These are phyloP conservation scores for Coelastrella sp. DNA, from an alignment of 139 green algal genomes.

Conservation along the genomic window DNA sequence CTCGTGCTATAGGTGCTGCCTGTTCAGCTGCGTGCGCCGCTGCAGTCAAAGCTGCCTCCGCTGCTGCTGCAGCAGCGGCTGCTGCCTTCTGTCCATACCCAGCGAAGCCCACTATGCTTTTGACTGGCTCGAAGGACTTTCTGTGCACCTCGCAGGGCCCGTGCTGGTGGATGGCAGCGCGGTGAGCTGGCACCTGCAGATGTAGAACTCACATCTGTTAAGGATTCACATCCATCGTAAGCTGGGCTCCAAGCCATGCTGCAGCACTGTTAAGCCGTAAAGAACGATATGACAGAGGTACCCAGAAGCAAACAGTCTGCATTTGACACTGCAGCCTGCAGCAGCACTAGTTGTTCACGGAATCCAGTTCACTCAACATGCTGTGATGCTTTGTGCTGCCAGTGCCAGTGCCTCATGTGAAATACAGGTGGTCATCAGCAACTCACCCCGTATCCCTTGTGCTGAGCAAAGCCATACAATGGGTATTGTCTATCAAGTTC, in stretches of 20 bases:
- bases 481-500: slow-evolving; percentile 80
- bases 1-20: too few species aligned
- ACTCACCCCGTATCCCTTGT: slow-evolving; percentile 61
- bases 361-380: too few species aligned
- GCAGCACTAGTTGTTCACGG: background rate
- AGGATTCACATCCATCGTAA: too few species aligned
- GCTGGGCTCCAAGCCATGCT: background rate
- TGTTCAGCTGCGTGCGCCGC: background rate
- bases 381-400: background rate
- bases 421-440: background rate
- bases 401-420: background rate
- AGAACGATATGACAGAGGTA: background rate
- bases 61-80: slow-evolving; percentile 22
- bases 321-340: background rate
- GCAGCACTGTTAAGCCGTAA: background rate
- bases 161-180: slow-evolving; percentile 77
- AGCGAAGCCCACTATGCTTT: slow-evolving; percentile 50
- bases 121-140: slow-evolving; percentile 86
- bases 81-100: slow-evolving; percentile 14
- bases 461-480: slow-evolving; percentile 79
- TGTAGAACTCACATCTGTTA: background rate
- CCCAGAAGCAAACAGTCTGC: background rate
- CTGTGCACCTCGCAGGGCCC: slow-evolving; percentile 87
- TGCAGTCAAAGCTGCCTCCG: background rate
- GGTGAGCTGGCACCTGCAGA: slow-evolving; percentile 82